These are phyloP conservation scores for Eleusine coracana DNA, from an alignment of 176 grass and related monocot species.

Conservation along the genomic window DNA sequence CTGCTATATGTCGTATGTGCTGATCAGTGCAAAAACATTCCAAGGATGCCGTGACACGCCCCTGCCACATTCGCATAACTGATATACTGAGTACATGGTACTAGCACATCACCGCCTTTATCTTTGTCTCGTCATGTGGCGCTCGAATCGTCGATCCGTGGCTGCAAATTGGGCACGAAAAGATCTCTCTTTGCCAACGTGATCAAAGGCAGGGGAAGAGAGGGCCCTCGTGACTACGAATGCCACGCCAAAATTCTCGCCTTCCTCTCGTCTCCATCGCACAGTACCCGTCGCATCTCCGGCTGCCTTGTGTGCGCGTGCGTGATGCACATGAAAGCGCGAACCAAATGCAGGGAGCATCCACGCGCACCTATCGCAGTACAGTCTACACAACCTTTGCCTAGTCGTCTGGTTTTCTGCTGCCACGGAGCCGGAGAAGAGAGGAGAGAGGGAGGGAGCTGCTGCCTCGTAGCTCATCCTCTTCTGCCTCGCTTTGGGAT, in stretches of 20 bases:
- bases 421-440: neutral
- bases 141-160: neutral
- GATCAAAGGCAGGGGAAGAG: neutral
- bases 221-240: neutral
- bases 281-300: neutral
- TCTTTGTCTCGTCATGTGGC: neutral
- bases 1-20: too few relatives aligned
- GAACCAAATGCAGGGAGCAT: neutral
- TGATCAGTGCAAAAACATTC: too few relatives aligned
- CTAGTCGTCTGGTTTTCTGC: neutral
- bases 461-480: neutral
- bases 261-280: neutral
- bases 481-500: neutral
- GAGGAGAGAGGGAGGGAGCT: neutral
- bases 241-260: neutral
- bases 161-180: conserved; percentile 3
- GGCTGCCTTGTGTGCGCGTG: neutral
- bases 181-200: neutral
- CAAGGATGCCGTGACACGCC: too few relatives aligned
- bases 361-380: neutral
- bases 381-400: neutral
- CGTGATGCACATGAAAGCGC: neutral
- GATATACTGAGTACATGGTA: too few relatives aligned
- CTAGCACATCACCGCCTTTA: neutral
- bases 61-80: too few relatives aligned